Conservation (phyloP, 345 rosid species). For the Fremontodendron californicum region DNA sequence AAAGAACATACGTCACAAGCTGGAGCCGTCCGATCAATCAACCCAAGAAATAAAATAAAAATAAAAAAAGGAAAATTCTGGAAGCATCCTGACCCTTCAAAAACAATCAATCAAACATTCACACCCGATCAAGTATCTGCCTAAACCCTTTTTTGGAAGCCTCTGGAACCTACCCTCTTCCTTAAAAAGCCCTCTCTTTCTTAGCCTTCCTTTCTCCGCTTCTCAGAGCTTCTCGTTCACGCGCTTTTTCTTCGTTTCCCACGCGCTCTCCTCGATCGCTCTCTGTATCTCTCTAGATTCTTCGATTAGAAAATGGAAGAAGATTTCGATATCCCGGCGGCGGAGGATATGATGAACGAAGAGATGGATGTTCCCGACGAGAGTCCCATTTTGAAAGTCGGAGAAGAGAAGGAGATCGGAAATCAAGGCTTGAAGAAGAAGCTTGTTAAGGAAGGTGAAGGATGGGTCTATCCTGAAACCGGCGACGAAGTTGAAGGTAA, state of each 20-base stretch:
- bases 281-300: neutral
- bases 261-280: neutral
- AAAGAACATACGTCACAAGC: too few species aligned
- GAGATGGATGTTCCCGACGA: slow-evolving; percentile 47
- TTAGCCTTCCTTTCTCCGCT: too few species aligned
- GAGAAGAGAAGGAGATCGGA: slow-evolving; percentile 79
- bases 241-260: neutral
- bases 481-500: slow-evolving; percentile 88
- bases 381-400: slow-evolving; percentile 35
- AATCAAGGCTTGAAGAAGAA: slow-evolving; percentile 73
- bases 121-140: neutral
- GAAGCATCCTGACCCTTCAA: slow-evolving; percentile 12
- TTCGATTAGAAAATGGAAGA: slow-evolving; percentile 37
- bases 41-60: too few species aligned
- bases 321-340: slow-evolving; percentile 51
- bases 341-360: slow-evolving; percentile 42
- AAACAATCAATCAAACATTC: neutral
- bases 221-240: too few species aligned
- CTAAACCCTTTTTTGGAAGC: slow-evolving; percentile 22
- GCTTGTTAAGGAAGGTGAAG: slow-evolving; percentile 73
- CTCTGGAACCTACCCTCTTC: slow-evolving; percentile 33
- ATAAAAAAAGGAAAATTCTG: neutral
- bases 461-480: slow-evolving; percentile 55
- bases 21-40: too few species aligned
- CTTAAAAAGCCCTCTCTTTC: neutral